phyloP scores from a whole-genome alignment of 495 filamentous ascomycete genomes.

The Oidiodendron maius region DNA sequence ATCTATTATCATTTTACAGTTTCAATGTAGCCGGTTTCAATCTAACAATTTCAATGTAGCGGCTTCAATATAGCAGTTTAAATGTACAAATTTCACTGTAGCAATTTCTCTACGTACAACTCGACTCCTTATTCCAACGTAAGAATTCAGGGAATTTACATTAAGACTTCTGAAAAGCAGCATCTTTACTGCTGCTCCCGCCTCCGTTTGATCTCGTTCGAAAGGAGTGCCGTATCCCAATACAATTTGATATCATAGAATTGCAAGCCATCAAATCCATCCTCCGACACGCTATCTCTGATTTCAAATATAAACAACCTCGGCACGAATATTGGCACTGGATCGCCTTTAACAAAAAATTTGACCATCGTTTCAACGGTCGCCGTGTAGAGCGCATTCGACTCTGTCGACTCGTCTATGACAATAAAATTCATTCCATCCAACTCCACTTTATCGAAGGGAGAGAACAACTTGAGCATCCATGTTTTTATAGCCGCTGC shows the following conservation, averaged over 20 bases:
- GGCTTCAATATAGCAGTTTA: too few species aligned
- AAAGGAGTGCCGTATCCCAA: neutral
- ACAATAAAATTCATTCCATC: neutral
- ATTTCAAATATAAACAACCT: neutral
- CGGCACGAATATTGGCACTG: neutral
- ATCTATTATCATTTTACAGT: too few species aligned
- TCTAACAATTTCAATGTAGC: too few species aligned
- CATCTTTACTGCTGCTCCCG: neutral
- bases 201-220: neutral
- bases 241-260: neutral
- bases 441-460: neutral
- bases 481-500: neutral
- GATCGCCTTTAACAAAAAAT: neutral
- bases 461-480: neutral
- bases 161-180: too few species aligned
- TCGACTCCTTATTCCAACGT: too few species aligned
- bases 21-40: too few species aligned
- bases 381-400: neutral
- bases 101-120: too few species aligned
- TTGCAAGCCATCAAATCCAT: neutral
- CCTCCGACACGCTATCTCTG: neutral
- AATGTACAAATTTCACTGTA: too few species aligned
- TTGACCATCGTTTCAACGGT: neutral
- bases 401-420: neutral
- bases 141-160: too few species aligned